These are phyloP conservation scores for Penstemon davidsonii DNA, from an alignment of 257 asterid species.

Conservation along the genomic window DNA sequence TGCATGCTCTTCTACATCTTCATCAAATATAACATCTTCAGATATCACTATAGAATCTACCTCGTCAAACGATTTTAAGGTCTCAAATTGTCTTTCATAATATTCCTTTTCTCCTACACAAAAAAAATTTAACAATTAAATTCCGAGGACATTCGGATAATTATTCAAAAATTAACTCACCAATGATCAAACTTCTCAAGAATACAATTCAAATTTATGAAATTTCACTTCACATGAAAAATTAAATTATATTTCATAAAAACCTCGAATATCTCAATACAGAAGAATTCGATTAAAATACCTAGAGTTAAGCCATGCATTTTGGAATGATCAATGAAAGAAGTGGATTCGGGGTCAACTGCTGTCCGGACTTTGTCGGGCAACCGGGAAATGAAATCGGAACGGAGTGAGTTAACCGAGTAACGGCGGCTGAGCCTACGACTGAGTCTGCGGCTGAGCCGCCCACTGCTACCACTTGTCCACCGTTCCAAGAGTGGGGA, in stretches of 20 bases:
- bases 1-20: conserved; percentile 58
- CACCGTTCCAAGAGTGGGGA: conserved; percentile 49
- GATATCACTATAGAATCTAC: conserved; percentile 55
- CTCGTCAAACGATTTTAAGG: conserved; percentile 74
- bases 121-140: background rate
- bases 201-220: too few relatives aligned
- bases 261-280: too few relatives aligned
- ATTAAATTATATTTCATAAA: too few relatives aligned
- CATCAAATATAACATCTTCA: conserved; percentile 49
- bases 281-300: conserved; percentile 7
- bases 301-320: conserved; percentile 55
- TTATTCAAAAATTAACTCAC: too few relatives aligned
- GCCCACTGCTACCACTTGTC: conserved; percentile 43
- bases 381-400: conserved; percentile 55
- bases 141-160: too few relatives aligned
- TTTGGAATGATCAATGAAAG: conserved; percentile 45
- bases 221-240: too few relatives aligned
- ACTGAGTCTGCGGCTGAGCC: conserved; percentile 47
- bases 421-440: conserved; percentile 58
- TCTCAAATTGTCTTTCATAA: conserved; percentile 74
- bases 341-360: conserved; percentile 60
- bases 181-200: too few relatives aligned
- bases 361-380: conserved; percentile 67
- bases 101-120: conserved; percentile 72
- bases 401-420: conserved; percentile 62